Base-by-base conservation (phyloP, 78 protist genomes). In the Chrysochromulina tobinii region DNA sequence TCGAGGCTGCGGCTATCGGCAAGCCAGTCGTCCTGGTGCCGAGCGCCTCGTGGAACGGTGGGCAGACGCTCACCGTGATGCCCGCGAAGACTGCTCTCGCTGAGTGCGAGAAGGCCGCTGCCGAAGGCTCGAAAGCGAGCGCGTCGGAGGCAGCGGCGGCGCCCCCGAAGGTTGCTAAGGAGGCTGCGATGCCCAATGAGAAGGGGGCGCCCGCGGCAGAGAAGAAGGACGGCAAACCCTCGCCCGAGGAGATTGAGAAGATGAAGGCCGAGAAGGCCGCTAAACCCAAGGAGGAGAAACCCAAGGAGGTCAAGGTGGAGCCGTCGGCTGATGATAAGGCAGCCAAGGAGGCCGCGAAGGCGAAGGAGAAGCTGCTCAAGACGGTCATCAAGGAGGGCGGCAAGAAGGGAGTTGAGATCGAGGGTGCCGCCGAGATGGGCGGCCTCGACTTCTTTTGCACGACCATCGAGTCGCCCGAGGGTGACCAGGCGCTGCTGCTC, bases 371-470 rank as follows among this genome's bases (percentile, higher is more conserved):
- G 38, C 38, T 38, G 38, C 38, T 38, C 38, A 38, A 38, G 38
- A 38, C 38, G 38, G 38, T 38, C 38, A 68, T 68, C 77, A 68
- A 85, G 73, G 89, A 85, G 73, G 73, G 69, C 25, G 83, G 59
- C 58, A 50, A 73, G 57, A 50, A 73, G 83, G 89, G 57, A 11
- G 73, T 55, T 20, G 86, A 66, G 81, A 48, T 75, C 21, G 84
- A 75, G 84, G 84, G 84, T 25, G 84, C 84, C n/a, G 3, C 84
- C 8, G 84, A 75, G n/a, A 75, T 75, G 84, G 84, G 54, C 57
- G 58, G 84, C 27, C 84, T 75, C 54, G 84, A 75, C 18, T 75
- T 75, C 84, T 75, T 75, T 6, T 75, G 84, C 58, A 75, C 84
- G n/a, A 75, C 53, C 14, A 4, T 75, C 57, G 84, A 75, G 53